Evolutionary conservation across 345 rosid species (phyloP), one percentile per base, ranked within the genome.

Genomic region (Populus alba): DNA sequence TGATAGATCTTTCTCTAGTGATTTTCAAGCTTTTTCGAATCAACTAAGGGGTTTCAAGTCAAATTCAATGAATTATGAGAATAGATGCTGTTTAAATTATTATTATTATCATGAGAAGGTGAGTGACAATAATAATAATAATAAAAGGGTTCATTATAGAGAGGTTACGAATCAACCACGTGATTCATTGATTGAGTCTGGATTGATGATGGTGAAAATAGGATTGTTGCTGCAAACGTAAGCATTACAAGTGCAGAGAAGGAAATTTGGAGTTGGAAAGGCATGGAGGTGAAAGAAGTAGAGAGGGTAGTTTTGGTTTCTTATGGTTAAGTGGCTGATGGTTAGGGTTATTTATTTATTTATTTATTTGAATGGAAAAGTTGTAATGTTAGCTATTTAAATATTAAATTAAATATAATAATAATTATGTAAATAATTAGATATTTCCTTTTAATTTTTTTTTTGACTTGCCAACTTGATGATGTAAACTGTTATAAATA

Each of bases 1-100:
- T 12, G 88, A 72, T 80, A 82, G 91, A 49, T 78, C 85, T 79
- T 83, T 81, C 23, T 79, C 83, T 31, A 84, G 89, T 79, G 91
- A 75, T 81, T 75, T 82, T 74, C 49, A 82, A 39, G 13, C 51
- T 59, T 57, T 67, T 55, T 38, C 78, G 29, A 68, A 73, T 77
- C 81, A 72, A 57, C 49, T 53, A 39, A 62, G 85, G 83, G 77
- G 68, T 55, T 82, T 79, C 39, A 72, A 85, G 39, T 82, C 86
- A 10, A 78, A 73, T 79, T 79, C 83, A 20, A 82, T 79, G 45
- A 79, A 82, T 76, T 78, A 38, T n/a, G 71, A 68, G 59, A 53
- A 53, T 35, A 41, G 71, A 4, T 49, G 71, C 11, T 25, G 71
- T 18, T 65, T 45, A 8, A 47, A 20, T 39, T 66, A 76, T 66